Conservation (phyloP, 2,329 filamentous ascomycete genomes). For the Colletotrichum tropicicola region DNA sequence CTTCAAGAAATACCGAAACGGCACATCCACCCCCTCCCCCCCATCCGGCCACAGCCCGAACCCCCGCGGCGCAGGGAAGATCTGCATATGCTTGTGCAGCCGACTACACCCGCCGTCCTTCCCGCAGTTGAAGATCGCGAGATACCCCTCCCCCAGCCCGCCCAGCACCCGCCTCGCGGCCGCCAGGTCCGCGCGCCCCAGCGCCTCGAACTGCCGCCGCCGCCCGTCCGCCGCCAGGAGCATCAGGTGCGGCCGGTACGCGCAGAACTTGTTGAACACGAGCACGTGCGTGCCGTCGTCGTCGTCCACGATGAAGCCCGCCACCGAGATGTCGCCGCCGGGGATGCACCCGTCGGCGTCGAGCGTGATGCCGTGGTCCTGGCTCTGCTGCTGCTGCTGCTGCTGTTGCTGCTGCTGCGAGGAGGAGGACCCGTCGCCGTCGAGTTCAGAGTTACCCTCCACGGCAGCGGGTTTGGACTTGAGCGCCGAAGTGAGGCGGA, state of each 20-base stretch:
- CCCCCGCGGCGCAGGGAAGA: slow-evolving; percentile 42
- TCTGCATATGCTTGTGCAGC: slow-evolving; percentile 59
- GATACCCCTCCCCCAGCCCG: slow-evolving; percentile 36
- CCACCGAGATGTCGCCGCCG: slow-evolving; percentile 52
- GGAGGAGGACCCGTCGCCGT: not conserved
- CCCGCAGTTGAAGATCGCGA: slow-evolving; percentile 57
- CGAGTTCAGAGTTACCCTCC: slow-evolving; percentile 8
- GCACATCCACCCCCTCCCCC: slow-evolving; percentile 33
- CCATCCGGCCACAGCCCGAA: slow-evolving; percentile 38
- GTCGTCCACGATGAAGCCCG: slow-evolving; percentile 51
- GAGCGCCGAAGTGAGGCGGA: slow-evolving; percentile 20
- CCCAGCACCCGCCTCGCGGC: slow-evolving; percentile 36
- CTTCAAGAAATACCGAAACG: slow-evolving; percentile 45
- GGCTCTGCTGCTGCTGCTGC: not conserved
- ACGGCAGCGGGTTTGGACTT: slow-evolving; percentile 21
- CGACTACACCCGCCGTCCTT: slow-evolving; percentile 53
- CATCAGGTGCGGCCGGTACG: slow-evolving; percentile 56
- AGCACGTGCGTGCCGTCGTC: slow-evolving; percentile 51
- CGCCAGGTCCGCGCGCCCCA: slow-evolving; percentile 48
- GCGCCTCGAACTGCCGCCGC: slow-evolving; percentile 52
- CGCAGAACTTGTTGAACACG: slow-evolving; percentile 57
- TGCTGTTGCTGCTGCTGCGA: not conserved
- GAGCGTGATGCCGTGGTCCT: not conserved
- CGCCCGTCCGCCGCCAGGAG: slow-evolving; percentile 56
- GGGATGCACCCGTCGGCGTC: slow-evolving; percentile 31